A percentile compares a stretch with the other conserved stretches of the same genome.
These are phyloP conservation scores for Phanerochaete carnosa DNA, from an alignment of 768 basidiomycete species.

Conservation along the genomic window DNA sequence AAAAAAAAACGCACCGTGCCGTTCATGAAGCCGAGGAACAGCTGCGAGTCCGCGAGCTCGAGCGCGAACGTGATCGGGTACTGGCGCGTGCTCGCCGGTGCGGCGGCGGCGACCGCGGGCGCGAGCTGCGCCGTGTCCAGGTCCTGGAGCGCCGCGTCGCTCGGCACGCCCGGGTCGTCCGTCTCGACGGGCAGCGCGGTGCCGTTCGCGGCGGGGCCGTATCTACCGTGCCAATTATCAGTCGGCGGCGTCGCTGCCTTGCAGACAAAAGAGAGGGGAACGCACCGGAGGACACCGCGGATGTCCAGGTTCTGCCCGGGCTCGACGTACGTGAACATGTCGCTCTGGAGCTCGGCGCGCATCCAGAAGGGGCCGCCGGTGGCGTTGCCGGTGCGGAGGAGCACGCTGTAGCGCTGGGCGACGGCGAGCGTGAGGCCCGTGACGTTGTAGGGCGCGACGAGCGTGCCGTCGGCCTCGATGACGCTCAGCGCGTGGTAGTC, in stretches of 20 bases:
- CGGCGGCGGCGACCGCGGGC: conserved; percentile 5
- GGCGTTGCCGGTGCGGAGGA: conserved; percentile 39
- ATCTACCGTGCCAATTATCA: background rate
- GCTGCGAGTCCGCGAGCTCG: conserved; percentile 16
- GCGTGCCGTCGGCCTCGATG: conserved; percentile 47
- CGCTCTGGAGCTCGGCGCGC: conserved; percentile 26
- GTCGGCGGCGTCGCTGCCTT: background rate
- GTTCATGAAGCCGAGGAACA: conserved; percentile 30
- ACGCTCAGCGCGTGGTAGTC: conserved; percentile 44
- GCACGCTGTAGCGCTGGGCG: conserved; percentile 50
- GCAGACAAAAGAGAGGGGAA: background rate
- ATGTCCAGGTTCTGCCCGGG: conserved; percentile 9
- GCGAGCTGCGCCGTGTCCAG: conserved; percentile 11
- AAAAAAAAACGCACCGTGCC: conserved; percentile 18
- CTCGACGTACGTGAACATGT: conserved; percentile 30
- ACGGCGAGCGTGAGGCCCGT: conserved; percentile 38
- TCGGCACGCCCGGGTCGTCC: conserved; percentile 10
- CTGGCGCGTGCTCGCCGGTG: conserved; percentile 1
- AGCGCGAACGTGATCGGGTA: conserved; percentile 23
- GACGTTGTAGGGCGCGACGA: conserved; percentile 36
- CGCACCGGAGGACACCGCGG: conserved; percentile 4
- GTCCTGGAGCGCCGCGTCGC: background rate
- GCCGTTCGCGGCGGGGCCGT: background rate
- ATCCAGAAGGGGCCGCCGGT: conserved; percentile 36
- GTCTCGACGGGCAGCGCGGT: conserved; percentile 3